phyloP scores from a whole-genome alignment of 2,329 filamentous ascomycete species.

The Ophiostoma fasciatum region DNA sequence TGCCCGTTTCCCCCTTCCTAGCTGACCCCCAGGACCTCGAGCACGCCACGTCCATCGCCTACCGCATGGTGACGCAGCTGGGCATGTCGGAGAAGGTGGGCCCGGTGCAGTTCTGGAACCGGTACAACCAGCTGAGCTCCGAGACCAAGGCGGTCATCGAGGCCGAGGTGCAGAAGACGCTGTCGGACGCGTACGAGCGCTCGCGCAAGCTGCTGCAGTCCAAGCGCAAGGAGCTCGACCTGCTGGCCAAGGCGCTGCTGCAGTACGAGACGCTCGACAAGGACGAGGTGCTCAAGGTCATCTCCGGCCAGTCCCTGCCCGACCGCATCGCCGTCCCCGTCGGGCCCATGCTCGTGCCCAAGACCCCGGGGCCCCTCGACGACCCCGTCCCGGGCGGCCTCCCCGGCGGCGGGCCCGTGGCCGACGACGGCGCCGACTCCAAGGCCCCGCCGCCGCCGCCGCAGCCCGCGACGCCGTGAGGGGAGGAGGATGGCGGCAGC shows the following conservation, averaged over 20 bases:
- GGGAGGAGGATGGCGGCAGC: no score
- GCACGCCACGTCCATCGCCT: constrained; percentile 66
- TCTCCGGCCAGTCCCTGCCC: constrained; percentile 69
- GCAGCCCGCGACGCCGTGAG: constrained; percentile 6
- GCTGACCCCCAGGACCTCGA: constrained; percentile 52
- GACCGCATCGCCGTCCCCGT: constrained; percentile 47
- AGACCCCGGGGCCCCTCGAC: constrained; percentile 7
- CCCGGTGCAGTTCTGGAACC: constrained; percentile 72
- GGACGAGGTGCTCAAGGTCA: constrained; percentile 79
- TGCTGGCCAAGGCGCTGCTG: constrained; percentile 75
- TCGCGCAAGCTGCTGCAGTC: constrained; percentile 56
- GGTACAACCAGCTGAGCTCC: constrained; percentile 69
- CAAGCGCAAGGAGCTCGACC: constrained; percentile 72
- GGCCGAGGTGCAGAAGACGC: constrained; percentile 66
- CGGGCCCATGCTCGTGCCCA: constrained; percentile 53
- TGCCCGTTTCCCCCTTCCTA: background rate
- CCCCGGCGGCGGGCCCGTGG: constrained; percentile 1
- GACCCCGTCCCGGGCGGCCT: constrained; percentile 6
- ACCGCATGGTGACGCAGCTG: constrained; percentile 73
- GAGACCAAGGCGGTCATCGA: constrained; percentile 82
- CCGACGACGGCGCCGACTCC: constrained; percentile 5
- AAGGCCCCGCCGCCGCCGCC: constrained; percentile 10
- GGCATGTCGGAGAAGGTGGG: constrained; percentile 84
- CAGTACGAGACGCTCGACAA: constrained; percentile 88
- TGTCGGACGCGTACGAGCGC: constrained; percentile 68